These are phyloP conservation scores for Metschnikowia bowlesiae DNA, from an alignment of 805 yeast genomes.

Conservation along the genomic window DNA sequence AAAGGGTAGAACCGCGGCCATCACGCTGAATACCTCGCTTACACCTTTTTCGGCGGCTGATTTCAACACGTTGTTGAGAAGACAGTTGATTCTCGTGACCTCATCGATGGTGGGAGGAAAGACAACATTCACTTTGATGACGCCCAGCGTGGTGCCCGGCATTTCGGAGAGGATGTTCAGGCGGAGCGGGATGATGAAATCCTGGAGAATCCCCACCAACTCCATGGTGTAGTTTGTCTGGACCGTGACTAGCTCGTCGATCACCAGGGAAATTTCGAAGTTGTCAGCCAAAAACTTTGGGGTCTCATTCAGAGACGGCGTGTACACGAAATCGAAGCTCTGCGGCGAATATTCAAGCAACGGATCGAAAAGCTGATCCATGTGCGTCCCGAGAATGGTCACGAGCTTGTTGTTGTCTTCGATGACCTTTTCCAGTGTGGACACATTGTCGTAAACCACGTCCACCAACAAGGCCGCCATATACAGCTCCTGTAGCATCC, in stretches of 20 bases:
- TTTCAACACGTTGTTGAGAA: slow-evolving; percentile 70
- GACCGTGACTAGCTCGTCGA: slow-evolving; percentile 60
- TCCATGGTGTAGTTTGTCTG: slow-evolving; percentile 73
- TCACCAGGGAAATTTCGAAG: slow-evolving; percentile 22
- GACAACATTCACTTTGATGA: slow-evolving; percentile 64
- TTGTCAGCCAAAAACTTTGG: neutral
- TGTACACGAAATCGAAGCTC: slow-evolving; percentile 66
- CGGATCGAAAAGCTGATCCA: slow-evolving; percentile 87
- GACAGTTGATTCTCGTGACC: slow-evolving; percentile 82
- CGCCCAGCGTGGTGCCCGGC: slow-evolving; percentile 47
- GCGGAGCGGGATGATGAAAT: slow-evolving; percentile 74
- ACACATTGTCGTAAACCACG: slow-evolving; percentile 55
- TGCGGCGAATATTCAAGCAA: slow-evolving; percentile 90
- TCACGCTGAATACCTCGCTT: slow-evolving; percentile 70
- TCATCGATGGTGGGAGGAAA: slow-evolving; percentile 97
- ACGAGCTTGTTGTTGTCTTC: slow-evolving; percentile 76
- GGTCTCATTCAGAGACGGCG: slow-evolving; percentile 44
- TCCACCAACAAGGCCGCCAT: slow-evolving; percentile 60
- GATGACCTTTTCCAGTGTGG: slow-evolving; percentile 37
- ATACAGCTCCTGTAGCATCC: slow-evolving; percentile 51
- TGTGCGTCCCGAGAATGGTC: slow-evolving; percentile 72
- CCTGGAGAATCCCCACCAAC: slow-evolving; percentile 70
- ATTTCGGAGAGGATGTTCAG: slow-evolving; percentile 51
- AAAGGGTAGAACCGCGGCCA: slow-evolving; percentile 80
- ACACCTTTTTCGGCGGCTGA: slow-evolving; percentile 67